phyloP scores from a whole-genome alignment of 2,329 filamentous ascomycete species.

The Fusarium pseudonygamai region DNA sequence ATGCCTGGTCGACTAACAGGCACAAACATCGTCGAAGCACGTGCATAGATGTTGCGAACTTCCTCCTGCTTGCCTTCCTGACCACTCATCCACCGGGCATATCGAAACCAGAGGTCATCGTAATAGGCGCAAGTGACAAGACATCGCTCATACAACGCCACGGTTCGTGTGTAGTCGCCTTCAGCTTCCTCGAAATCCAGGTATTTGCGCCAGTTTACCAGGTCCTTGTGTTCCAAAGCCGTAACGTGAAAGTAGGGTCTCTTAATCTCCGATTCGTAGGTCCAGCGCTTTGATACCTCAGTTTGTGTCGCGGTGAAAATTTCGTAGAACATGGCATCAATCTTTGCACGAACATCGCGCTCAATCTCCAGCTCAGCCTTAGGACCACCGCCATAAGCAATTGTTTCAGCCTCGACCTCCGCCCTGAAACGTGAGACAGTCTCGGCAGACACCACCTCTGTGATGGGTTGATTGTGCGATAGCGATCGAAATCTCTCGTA shows the following conservation, averaged over 20 bases:
- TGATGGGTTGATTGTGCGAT: slow-evolving; percentile 75
- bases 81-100: slow-evolving; percentile 90
- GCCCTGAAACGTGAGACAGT: slow-evolving; percentile 73
- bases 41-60: slow-evolving; percentile 89
- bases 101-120: slow-evolving; percentile 98
- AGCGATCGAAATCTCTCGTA: slow-evolving; percentile 89
- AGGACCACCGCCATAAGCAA: slow-evolving; percentile 59
- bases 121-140: slow-evolving; percentile 93
- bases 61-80: slow-evolving; percentile 87
- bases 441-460: slow-evolving; percentile 76
- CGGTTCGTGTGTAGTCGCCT: slow-evolving; percentile 76
- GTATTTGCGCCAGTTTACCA: slow-evolving; percentile 94
- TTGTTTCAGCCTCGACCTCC: slow-evolving; percentile 75
- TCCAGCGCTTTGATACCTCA: slow-evolving; percentile 93
- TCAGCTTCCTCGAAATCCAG: slow-evolving; percentile 94
- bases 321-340: slow-evolving; percentile 84
- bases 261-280: slow-evolving; percentile 93
- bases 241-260: slow-evolving; percentile 97
- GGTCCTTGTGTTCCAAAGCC: slow-evolving; percentile 84
- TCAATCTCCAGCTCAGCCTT: slow-evolving; percentile 83
- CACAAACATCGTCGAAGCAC: slow-evolving; percentile 85
- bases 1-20: slow-evolving; percentile 86
- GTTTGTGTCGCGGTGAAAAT: slow-evolving; percentile 82
- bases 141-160: slow-evolving; percentile 93
- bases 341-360: slow-evolving; percentile 79